These are phyloP conservation scores for Entonaema liquescens DNA, from an alignment of 495 filamentous ascomycete genomes.

Conservation along the genomic window DNA sequence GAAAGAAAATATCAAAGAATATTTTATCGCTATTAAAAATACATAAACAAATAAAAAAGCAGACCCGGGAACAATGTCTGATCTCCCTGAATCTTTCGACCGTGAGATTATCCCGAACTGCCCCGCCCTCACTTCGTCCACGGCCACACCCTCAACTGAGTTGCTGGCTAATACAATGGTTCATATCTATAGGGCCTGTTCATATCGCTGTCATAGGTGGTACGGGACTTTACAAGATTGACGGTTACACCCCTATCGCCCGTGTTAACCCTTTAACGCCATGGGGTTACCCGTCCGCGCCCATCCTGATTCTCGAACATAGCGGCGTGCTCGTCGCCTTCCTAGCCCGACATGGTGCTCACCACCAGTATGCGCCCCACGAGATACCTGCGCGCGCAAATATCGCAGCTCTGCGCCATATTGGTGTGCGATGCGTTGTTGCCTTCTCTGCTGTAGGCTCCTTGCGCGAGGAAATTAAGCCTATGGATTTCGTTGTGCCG, in stretches of 20 bases:
- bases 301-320: conserved; percentile 90
- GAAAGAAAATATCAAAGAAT: background rate
- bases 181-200: conserved; percentile 68
- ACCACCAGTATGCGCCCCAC: conserved; percentile 91
- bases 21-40: background rate
- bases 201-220: conserved; percentile 96
- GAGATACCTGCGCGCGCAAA: conserved; percentile 93
- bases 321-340: conserved; percentile 84
- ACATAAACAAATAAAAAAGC: too few relatives aligned
- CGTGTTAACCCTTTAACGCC: conserved; percentile 76
- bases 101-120: conserved; percentile 49
- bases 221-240: conserved; percentile 79
- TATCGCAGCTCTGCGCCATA: conserved; percentile 87
- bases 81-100: conserved; percentile 64
- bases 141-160: conserved; percentile 19
- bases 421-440: conserved; percentile 90
- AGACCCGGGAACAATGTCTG: conserved; percentile 55
- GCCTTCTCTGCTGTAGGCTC: conserved; percentile 96
- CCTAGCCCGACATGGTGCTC: conserved; percentile 86
- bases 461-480: conserved; percentile 88
- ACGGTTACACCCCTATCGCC: conserved; percentile 83
- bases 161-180: conserved; percentile 16
- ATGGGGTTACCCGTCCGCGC: conserved; percentile 92
- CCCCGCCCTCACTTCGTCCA: conserved; percentile 4
- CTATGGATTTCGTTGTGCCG: conserved; percentile 94